Conservation (phyloP, 768 basidiomycete species). For the Psilocybe subaeruginosa region DNA sequence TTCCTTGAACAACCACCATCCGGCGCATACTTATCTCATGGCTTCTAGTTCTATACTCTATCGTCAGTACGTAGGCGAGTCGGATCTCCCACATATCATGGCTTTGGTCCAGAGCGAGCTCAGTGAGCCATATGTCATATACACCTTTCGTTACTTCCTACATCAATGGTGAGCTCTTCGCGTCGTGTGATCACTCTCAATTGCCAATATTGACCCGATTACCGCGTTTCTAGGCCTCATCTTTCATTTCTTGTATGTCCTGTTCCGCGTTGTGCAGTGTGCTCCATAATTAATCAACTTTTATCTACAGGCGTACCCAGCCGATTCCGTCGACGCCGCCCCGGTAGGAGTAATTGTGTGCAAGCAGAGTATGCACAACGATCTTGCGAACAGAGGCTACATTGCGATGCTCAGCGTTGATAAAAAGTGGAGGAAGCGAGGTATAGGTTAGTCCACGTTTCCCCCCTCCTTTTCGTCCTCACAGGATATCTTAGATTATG, state of each 20-base stretch:
- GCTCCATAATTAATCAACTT: constrained; percentile 1
- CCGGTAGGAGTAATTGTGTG: constrained; percentile 95
- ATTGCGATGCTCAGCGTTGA: constrained; percentile 97
- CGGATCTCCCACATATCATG: constrained; percentile 84
- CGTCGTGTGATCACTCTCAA: constrained; percentile 33
- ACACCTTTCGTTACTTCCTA: constrained; percentile 96
- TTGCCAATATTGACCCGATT: constrained; percentile 19
- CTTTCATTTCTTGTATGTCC: constrained; percentile 73
- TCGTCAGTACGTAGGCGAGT: constrained; percentile 75
- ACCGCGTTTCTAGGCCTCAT: constrained; percentile 70
- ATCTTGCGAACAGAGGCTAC: constrained; percentile 83
- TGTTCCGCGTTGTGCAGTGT: background rate
- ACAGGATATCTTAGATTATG: constrained; percentile 48
- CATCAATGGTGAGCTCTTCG: constrained; percentile 82
- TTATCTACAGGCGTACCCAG: constrained; percentile 57
- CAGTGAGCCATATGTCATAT: constrained; percentile 94
- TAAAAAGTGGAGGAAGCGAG: constrained; percentile 83
- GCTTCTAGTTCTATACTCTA: constrained; percentile 57
- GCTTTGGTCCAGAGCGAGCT: constrained; percentile 88
- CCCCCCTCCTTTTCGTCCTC: constrained; percentile 42
- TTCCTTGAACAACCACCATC: constrained; percentile 14
- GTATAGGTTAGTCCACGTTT: constrained; percentile 74
- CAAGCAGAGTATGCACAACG: constrained; percentile 91
- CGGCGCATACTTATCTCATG: constrained; percentile 17
- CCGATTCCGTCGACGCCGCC: constrained; percentile 33